These are phyloP conservation scores for Heterobasidion annosum DNA, from an alignment of 1,284 basidiomycete genomes.

Conservation along the genomic window DNA sequence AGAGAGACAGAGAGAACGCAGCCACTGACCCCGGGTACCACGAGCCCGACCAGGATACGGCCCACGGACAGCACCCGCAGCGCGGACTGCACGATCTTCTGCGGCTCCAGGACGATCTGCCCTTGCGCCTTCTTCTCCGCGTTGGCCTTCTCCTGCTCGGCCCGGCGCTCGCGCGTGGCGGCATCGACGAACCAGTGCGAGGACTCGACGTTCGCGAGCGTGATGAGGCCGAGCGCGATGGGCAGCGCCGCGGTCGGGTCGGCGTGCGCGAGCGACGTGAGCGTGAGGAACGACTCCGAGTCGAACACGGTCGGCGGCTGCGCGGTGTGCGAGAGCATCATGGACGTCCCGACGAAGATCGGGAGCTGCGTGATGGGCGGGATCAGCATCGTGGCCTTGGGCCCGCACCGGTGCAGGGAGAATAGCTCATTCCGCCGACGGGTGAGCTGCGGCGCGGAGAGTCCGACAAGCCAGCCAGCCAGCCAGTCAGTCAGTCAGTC, in stretches of 20 bases:
- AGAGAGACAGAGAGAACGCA: neutral
- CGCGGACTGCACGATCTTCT: conserved; percentile 49
- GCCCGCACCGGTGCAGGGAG: conserved; percentile 46
- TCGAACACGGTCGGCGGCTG: conserved; percentile 56
- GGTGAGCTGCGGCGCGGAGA: conserved; percentile 34
- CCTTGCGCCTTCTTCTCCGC: conserved; percentile 27
- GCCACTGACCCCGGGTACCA: conserved; percentile 67
- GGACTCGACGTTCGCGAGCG: conserved; percentile 72
- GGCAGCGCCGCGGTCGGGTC: conserved; percentile 68
- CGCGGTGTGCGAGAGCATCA: conserved; percentile 49
- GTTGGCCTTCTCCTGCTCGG: conserved; percentile 32
- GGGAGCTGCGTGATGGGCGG: conserved; percentile 66
- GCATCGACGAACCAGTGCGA: conserved; percentile 59
- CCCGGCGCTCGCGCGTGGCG: conserved; percentile 41
- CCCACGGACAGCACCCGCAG: conserved; percentile 57
- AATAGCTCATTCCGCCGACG: conserved; percentile 50
- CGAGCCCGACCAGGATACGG: conserved; percentile 68
- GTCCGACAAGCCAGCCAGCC: neutral
- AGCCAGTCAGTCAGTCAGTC: no score
- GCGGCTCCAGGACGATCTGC: conserved; percentile 35
- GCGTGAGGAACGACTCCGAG: conserved; percentile 64
- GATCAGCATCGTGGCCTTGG: conserved; percentile 48
- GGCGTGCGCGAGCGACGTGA: conserved; percentile 60
- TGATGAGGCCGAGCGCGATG: conserved; percentile 62
- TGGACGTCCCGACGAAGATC: conserved; percentile 58